These are phyloP conservation scores for Puccinia brachypodii DNA, from an alignment of 1,284 basidiomycete genomes.

Conservation along the genomic window DNA sequence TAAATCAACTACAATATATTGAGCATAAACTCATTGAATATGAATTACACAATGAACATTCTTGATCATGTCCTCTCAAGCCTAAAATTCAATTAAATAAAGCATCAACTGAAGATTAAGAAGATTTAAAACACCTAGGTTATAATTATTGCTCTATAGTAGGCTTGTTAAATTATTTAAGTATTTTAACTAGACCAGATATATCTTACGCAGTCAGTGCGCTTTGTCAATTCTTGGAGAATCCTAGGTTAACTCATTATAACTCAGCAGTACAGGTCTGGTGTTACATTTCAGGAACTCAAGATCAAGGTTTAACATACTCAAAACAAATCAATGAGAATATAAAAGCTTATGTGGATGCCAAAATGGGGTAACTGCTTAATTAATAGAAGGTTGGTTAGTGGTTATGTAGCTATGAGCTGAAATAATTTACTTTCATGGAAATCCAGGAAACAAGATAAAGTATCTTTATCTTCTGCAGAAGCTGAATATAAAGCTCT, in stretches of 20 bases:
- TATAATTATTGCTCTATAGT: not conserved
- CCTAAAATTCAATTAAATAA: not conserved
- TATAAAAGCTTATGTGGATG: not conserved
- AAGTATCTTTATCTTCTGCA: no score
- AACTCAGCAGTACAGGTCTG: not conserved
- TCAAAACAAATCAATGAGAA: no score
- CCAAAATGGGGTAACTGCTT: no score
- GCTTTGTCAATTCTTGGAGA: slow-evolving; percentile 14
- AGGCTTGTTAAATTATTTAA: not conserved
- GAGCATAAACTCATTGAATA: not conserved
- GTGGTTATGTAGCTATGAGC: no score
- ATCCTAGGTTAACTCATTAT: not conserved
- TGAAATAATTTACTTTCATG: no score
- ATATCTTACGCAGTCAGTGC: slow-evolving; percentile 1
- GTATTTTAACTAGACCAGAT: not conserved
- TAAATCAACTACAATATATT: not conserved
- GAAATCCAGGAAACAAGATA: no score
- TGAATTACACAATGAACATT: not conserved
- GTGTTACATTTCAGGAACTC: not conserved
- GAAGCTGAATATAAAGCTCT: no score
- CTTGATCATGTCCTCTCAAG: not conserved
- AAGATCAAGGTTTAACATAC: not conserved
- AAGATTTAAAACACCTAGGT: not conserved
- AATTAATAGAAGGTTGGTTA: no score
- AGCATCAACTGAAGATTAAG: not conserved